Evolutionary conservation across 768 basidiomycete species (phyloP).

Genomic region (Trametes meyenii): DNA sequence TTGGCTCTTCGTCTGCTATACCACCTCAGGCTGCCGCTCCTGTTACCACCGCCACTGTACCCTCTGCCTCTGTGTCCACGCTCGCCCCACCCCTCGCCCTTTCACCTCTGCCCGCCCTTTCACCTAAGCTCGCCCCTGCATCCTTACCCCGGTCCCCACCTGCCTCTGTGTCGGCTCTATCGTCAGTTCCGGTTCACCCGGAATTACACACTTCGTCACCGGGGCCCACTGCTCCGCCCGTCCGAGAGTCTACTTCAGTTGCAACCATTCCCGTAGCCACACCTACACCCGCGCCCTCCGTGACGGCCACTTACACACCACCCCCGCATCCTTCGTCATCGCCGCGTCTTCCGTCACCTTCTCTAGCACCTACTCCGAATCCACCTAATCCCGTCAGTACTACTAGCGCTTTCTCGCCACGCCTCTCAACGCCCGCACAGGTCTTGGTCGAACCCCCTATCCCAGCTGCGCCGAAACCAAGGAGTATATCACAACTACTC

Average conservation of each 20-base stretch:
- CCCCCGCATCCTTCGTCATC: background rate
- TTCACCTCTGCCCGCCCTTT: background rate
- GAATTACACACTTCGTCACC: background rate
- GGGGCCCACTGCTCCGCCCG: background rate
- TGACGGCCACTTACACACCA: background rate
- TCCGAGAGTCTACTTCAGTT: background rate
- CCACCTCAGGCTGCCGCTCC: background rate
- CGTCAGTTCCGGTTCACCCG: background rate
- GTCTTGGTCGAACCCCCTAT: no score
- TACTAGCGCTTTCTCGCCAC: background rate
- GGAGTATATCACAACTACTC: conserved; percentile 14
- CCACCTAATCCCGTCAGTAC: background rate
- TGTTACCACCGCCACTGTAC: background rate
- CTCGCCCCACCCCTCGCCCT: background rate
- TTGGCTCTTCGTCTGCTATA: background rate
- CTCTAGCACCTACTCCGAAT: background rate
- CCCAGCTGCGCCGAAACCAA: background rate
- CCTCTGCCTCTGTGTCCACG: background rate
- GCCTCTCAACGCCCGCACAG: background rate
- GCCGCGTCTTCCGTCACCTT: background rate
- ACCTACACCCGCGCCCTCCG: background rate
- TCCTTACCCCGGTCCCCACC: background rate
- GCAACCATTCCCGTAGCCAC: background rate
- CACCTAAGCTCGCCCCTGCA: background rate
- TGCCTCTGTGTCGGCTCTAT: background rate